Conservation (phyloP, 257 asterid genomes). For the Ehretia macrophylla region DNA sequence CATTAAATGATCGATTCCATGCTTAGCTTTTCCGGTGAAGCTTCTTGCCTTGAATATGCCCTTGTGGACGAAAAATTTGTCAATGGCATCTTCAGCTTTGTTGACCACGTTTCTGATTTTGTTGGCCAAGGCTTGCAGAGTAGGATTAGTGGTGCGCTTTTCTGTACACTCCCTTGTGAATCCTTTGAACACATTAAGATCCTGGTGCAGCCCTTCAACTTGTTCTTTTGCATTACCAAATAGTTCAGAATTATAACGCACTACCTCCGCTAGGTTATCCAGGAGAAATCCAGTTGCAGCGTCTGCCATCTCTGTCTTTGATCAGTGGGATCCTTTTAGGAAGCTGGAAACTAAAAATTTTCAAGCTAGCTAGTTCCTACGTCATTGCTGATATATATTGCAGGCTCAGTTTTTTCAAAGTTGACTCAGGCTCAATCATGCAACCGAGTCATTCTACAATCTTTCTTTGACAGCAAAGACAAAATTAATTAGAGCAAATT, state of each 20-base stretch:
- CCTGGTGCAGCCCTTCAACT: neutral
- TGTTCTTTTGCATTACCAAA: neutral
- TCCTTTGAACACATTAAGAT: neutral
- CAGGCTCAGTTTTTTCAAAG: no score
- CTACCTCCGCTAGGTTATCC: neutral
- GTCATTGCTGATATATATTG: no score
- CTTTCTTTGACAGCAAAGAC: no score
- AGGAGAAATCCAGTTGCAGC: neutral
- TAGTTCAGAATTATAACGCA: neutral
- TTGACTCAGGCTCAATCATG: no score
- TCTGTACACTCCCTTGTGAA: neutral
- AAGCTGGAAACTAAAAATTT: neutral
- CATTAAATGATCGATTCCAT: neutral
- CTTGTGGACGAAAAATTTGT: neutral
- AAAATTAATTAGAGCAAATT: no score
- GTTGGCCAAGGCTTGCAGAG: neutral
- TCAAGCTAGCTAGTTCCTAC: no score
- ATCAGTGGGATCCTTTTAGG: neutral
- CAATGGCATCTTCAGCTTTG: neutral
- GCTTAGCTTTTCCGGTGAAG: neutral
- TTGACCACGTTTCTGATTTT: neutral
- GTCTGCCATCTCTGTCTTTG: conserved; percentile 15
- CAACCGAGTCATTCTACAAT: no score
- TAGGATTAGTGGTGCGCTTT: neutral
- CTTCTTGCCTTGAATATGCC: neutral